These are phyloP conservation scores for Solanum hybrid DNA, from an alignment of 305 asterid species.

Conservation along the genomic window DNA sequence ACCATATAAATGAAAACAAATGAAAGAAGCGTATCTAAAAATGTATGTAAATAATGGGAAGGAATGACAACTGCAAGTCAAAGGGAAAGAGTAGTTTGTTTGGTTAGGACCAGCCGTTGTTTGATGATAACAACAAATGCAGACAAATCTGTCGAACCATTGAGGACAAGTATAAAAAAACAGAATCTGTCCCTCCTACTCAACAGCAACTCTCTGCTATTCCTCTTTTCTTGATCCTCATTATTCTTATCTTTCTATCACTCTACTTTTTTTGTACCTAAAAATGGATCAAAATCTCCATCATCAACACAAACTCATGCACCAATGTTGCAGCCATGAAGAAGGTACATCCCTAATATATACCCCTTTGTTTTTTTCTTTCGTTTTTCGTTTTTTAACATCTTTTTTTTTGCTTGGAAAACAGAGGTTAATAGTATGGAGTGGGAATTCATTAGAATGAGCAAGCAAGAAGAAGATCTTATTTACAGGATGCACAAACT, in stretches of 20 bases:
- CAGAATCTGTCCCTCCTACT: conserved; percentile 5
- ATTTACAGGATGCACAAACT: conserved; percentile 61
- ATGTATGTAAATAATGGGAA: background rate
- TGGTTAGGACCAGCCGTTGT: conserved; percentile 14
- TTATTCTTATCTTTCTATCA: background rate
- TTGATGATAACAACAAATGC: conserved; percentile 2
- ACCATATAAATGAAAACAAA: background rate
- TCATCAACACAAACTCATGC: background rate
- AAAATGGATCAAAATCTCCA: conserved; percentile 3
- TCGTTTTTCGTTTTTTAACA: background rate
- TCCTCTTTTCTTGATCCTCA: conserved; percentile 4
- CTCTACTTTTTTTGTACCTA: background rate
- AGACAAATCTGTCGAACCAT: conserved; percentile 8
- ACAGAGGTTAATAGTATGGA: conserved; percentile 60
- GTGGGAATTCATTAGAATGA: conserved; percentile 57
- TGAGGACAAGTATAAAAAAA: conserved; percentile 7
- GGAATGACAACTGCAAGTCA: conserved; percentile 14
- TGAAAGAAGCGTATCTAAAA: background rate
- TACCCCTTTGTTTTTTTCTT: background rate
- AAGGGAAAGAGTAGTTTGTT: conserved; percentile 4
- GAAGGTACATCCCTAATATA: background rate
- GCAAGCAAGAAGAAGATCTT: conserved; percentile 55
- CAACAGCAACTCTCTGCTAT: background rate
- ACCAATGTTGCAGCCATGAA: background rate
- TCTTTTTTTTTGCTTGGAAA: background rate